These are phyloP conservation scores for Maudiozyma saulgeensis DNA, from an alignment of 805 yeast species.

Conservation along the genomic window DNA sequence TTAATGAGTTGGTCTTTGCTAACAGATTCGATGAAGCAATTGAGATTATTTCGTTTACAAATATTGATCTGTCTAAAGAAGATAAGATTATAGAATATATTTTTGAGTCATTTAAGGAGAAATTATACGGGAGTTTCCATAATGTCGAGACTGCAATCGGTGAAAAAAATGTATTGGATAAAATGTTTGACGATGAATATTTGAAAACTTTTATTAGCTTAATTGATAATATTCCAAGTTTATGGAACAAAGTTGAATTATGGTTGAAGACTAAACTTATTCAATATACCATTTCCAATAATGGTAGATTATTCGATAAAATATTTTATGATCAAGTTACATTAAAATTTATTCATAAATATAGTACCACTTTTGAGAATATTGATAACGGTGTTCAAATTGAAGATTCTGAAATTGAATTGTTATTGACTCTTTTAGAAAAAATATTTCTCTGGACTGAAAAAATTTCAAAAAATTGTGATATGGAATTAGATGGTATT, in stretches of 20 bases:
- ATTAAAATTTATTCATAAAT: neutral
- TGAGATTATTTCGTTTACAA: conserved; percentile 6
- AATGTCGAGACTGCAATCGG: neutral
- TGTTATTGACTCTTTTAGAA: conserved; percentile 33
- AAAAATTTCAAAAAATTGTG: neutral
- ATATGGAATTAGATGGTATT: conserved; percentile 9
- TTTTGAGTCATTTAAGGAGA: conserved; percentile 1
- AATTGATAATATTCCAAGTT: conserved; percentile 5
- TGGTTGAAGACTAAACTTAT: conserved; percentile 8
- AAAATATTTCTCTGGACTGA: conserved; percentile 26
- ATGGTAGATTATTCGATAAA: conserved; percentile 7
- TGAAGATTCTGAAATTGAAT: conserved; percentile 5
- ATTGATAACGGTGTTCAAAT: neutral
- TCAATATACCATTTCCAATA: conserved; percentile 4
- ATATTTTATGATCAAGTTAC: conserved; percentile 3
- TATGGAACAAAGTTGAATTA: conserved; percentile 7
- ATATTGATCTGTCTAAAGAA: conserved; percentile 4
- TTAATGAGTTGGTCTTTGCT: conserved; percentile 1
- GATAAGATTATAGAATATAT: neutral
- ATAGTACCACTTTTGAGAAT: too few relatives aligned
- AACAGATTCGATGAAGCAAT: conserved; percentile 7
- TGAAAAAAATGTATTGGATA: neutral
- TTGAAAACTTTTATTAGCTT: conserved; percentile 4
- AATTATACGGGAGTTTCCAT: neutral
- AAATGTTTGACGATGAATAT: conserved; percentile 3